These are phyloP conservation scores for Lathyrus tuberosus DNA, from an alignment of 306 rosid genomes.

Conservation along the genomic window DNA sequence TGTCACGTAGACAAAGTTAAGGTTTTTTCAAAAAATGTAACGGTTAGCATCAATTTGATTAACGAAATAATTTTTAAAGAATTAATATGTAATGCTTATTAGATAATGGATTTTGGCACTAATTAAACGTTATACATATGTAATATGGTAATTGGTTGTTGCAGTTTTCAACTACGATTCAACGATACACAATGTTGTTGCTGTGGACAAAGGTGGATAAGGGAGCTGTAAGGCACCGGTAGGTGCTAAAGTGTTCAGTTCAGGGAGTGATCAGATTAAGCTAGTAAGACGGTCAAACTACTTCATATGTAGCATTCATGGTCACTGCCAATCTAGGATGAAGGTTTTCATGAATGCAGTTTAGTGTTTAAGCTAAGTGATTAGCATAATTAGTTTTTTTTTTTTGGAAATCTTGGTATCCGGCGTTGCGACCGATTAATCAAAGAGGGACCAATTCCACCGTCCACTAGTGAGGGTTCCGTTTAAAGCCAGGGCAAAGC, in stretches of 20 bases:
- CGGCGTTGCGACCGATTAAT: too few relatives aligned
- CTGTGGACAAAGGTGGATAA: slow-evolving; percentile 52
- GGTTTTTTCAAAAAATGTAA: too few relatives aligned
- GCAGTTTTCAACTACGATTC: slow-evolving; percentile 66
- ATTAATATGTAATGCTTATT: too few relatives aligned
- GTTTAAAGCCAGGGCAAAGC: too few relatives aligned
- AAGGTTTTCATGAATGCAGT: slow-evolving; percentile 58
- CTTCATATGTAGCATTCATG: slow-evolving; percentile 64
- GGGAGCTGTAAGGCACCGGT: slow-evolving; percentile 46
- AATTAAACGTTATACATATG: neutral
- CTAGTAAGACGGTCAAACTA: slow-evolving; percentile 54
- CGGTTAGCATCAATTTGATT: too few relatives aligned
- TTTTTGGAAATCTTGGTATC: too few relatives aligned
- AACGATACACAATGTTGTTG: slow-evolving; percentile 61
- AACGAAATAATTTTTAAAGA: too few relatives aligned
- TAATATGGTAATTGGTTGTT: neutral
- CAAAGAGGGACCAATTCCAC: too few relatives aligned
- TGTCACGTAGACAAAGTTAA: too few relatives aligned
- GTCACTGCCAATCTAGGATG: slow-evolving; percentile 72
- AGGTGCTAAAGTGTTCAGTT: slow-evolving; percentile 50
- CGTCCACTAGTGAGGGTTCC: too few relatives aligned
- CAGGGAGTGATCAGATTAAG: slow-evolving; percentile 62
- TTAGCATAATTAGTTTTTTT: neutral
- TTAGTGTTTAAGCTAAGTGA: neutral
- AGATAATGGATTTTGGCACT: too few relatives aligned